Conservation (phyloP, 371 early-diverging fungal species). For the Mortierella sp. region DNA sequence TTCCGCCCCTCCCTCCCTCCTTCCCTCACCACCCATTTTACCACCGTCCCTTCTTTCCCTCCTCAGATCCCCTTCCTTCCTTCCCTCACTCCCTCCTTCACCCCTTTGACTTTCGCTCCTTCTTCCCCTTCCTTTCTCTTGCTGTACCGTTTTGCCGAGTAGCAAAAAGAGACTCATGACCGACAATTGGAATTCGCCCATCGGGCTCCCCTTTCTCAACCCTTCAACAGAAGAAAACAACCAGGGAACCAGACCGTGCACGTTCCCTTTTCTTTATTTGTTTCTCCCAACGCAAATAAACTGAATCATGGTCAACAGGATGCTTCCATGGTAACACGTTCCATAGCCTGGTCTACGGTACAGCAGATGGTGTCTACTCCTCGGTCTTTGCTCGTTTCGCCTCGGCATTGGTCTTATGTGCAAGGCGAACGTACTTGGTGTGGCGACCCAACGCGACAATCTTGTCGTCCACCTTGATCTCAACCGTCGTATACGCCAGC, state of each 20-base stretch:
- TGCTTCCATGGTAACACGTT: no score
- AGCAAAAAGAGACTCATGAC: not conserved
- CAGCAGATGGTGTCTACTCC: not conserved
- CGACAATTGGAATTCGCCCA: conserved; percentile 68
- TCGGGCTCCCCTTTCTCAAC: not conserved
- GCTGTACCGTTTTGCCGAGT: not conserved
- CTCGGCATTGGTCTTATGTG: conserved; percentile 38
- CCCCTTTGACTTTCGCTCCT: not conserved
- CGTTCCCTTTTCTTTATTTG: no score
- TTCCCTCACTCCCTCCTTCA: not conserved
- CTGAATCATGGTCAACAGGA: not conserved
- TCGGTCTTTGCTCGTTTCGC: not conserved
- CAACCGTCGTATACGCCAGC: conserved; percentile 70
- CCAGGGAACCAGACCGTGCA: not conserved
- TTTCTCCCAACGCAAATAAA: no score
- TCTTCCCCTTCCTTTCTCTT: not conserved
- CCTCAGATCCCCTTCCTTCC: not conserved
- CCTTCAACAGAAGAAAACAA: no score
- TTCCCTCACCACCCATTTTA: conserved; percentile 77
- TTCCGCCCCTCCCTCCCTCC: not conserved
- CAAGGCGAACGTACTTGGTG: conserved; percentile 68
- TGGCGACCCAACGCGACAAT: conserved; percentile 73
- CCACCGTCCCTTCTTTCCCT: not conserved
- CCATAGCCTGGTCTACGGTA: not conserved
- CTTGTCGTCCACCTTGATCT: conserved; percentile 61